Conservation (phyloP, 179 eudicot genomes). For the Monotropa hypopitys region DNA sequence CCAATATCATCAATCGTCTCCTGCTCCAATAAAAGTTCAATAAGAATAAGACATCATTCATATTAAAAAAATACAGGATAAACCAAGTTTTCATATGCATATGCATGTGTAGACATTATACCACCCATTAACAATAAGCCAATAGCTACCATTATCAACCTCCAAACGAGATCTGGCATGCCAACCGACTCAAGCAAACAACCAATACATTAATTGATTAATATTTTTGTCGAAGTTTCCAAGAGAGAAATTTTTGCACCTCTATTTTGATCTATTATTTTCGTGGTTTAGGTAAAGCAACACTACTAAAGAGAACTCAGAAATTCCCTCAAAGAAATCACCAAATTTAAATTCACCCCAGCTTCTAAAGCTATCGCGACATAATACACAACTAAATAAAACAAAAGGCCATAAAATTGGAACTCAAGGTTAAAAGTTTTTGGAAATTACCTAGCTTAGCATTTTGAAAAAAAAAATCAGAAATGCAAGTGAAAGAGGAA, state of each 20-base stretch:
- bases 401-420: background rate
- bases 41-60: background rate
- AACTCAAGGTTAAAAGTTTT: no score
- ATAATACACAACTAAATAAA: background rate
- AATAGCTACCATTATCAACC: background rate
- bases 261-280: no score
- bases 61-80: background rate
- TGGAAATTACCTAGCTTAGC: background rate
- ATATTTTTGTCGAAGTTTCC: background rate
- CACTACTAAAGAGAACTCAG: no score
- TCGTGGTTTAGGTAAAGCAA: no score
- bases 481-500: slow-evolving; percentile 11
- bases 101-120: background rate
- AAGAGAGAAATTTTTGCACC: no score
- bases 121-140: no score
- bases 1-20: background rate
- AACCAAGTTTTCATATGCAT: background rate
- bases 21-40: slow-evolving; percentile 9
- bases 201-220: background rate
- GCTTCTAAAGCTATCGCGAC: no score
- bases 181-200: background rate
- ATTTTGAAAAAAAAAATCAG: background rate
- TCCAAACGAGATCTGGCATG: background rate
- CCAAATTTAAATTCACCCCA: no score
- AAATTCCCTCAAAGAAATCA: no score